Evolutionary conservation across 345 rosid species (phyloP), one percentile per base, ranked within the genome.

Genomic region (Kernera saxatilis): DNA sequence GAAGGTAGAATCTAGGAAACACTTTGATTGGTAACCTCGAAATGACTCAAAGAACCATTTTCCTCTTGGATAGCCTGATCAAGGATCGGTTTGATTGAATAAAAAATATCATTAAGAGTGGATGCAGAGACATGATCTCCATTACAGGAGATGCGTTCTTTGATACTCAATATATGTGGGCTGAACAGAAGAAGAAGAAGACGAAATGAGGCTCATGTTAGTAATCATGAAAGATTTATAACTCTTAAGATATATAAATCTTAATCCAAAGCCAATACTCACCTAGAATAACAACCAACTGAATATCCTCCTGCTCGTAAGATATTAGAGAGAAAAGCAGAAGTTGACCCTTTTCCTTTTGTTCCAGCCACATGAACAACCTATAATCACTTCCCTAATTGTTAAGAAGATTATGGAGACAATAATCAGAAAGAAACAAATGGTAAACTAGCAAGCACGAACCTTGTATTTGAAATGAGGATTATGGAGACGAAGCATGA

Each of bases 331-430:
- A 94, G 73, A 75, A 82, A 89, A 46, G 99, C 92, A 43, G 93
- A 87, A 6, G 98, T 91, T 23, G 96, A 94, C 13, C 98, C 97
- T 84, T 91, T 94, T 55, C 97, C 99, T 66, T 94, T 91, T 1
- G 97, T 94, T 64, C 99, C 99, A 54, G 98, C 93, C 48, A 94
- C 83, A 69, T 94, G 99, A 78, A 94, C 72, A 8, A 84, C 79
- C 97, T 90, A 70, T 8, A 61, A 48, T 37, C 45, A 30, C 40
- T 36, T 8, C 52, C 72, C 26, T 44, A 6, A 11, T n/a, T 61
- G 27, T 71, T 48, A 52, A n/a, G n/a, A n/a, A n/a, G n/a, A n/a
- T n/a, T n/a, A n/a, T n/a, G n/a, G n/a, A n/a, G n/a, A n/a, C 18
- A 59, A 19, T 53, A 21, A 43, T 5, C 10, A 41, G 2, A 15